phyloP scores from a whole-genome alignment of 2,329 filamentous ascomycete genomes.

The Hymenoscyphus fructigenus region DNA sequence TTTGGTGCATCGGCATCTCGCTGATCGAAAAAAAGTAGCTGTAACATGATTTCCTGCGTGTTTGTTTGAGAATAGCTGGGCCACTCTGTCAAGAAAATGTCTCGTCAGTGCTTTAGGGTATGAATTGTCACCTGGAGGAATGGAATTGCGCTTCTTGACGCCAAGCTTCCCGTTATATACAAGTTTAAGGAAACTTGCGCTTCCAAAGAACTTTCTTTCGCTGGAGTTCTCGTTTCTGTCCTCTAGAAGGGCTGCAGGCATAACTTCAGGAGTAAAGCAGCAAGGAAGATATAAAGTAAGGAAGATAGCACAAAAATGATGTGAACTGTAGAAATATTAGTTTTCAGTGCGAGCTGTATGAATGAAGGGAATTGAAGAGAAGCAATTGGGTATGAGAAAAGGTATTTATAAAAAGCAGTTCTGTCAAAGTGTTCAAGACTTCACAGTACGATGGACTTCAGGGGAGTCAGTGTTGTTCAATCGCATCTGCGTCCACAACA shows the following conservation, averaged over 20 bases:
- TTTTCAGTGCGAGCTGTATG: too few species aligned
- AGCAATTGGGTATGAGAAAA: too few species aligned
- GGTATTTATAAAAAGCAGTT: too few species aligned
- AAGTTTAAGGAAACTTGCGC: neutral
- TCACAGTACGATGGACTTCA: neutral
- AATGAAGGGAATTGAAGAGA: too few species aligned
- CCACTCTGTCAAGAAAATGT: neutral
- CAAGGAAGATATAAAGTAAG: too few species aligned
- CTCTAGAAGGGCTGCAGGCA: too few species aligned
- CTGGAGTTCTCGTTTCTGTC: neutral
- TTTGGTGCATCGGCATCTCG: neutral
- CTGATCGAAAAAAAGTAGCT: neutral
- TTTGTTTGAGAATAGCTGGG: neutral
- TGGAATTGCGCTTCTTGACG: neutral
- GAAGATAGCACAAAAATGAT: too few species aligned
- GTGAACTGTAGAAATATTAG: too few species aligned
- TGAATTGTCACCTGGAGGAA: neutral
- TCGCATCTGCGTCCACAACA: neutral
- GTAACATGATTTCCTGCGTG: neutral
- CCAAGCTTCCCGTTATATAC: neutral
- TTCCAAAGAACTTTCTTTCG: neutral
- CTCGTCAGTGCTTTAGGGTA: neutral
- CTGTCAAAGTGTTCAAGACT: too few species aligned
- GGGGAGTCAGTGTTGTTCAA: neutral
- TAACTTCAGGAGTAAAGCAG: too few species aligned